These are phyloP conservation scores for Multifurca ochricompacta DNA, from an alignment of 768 basidiomycete species.

Conservation along the genomic window DNA sequence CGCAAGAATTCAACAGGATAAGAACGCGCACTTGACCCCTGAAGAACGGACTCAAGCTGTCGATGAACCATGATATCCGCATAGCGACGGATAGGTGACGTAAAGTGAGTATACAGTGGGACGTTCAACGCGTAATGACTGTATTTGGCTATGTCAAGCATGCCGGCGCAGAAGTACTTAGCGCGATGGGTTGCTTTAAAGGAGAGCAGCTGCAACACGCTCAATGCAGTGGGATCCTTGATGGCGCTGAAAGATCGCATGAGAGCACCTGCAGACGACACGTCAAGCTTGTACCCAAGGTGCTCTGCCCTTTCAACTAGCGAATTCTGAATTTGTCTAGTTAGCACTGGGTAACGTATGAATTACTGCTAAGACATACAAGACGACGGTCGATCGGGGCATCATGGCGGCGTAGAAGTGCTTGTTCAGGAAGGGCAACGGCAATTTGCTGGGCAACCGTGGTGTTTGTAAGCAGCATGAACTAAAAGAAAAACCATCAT, in stretches of 20 bases:
- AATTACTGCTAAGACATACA: conserved; percentile 35
- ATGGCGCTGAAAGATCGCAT: conserved; percentile 81
- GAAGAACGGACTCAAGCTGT: conserved; percentile 85
- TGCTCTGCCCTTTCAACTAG: conserved; percentile 78
- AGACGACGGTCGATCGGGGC: conserved; percentile 86
- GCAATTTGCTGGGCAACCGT: conserved; percentile 90
- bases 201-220: conserved; percentile 74
- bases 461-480: conserved; percentile 90
- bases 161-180: conserved; percentile 98
- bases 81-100: conserved; percentile 87
- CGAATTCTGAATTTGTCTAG: conserved; percentile 41
- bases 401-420: conserved; percentile 93
- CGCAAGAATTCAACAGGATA: not conserved
- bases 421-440: conserved; percentile 91
- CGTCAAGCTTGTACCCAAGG: conserved; percentile 78
- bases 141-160: conserved; percentile 99
- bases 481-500: conserved; percentile 37
- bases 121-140: conserved; percentile 84
- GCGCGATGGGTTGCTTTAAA: conserved; percentile 92
- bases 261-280: conserved; percentile 65
- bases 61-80: conserved; percentile 95
- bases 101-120: conserved; percentile 92
- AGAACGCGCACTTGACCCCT: conserved; percentile 48
- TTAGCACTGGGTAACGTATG: conserved; percentile 5
- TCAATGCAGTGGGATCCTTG: conserved; percentile 61